Conservation (phyloP, 2,329 filamentous ascomycete species). For the Bipolaris victoriae region DNA sequence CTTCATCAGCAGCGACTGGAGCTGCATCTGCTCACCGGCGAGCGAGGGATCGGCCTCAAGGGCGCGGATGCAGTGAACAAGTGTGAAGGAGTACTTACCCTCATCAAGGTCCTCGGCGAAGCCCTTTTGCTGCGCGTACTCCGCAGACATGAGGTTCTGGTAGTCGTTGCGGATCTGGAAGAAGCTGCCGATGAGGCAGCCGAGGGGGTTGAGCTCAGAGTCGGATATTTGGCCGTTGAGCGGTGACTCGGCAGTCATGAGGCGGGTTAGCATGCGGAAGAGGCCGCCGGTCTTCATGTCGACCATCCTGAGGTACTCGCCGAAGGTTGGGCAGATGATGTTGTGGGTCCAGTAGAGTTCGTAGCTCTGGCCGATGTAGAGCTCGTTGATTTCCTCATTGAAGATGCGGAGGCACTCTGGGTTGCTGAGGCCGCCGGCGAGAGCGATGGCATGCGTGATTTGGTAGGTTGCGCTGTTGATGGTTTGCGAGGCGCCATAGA, state of each 20-base stretch:
- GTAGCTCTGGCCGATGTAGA: neutral
- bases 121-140: conserved; percentile 83
- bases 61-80: neutral
- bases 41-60: neutral
- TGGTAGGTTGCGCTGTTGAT: neutral
- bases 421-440: too few species aligned
- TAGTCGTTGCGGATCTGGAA: conserved; percentile 92
- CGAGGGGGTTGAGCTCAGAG: neutral
- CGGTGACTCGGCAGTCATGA: neutral
- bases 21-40: neutral
- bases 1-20: neutral
- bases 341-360: neutral
- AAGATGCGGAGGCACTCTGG: neutral
- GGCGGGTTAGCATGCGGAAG: neutral
- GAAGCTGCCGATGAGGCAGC: conserved; percentile 66
- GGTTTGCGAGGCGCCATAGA: neutral
- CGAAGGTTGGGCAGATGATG: neutral
- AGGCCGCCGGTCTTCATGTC: neutral
- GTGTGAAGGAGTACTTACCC: conserved; percentile 16
- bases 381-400: neutral
- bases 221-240: too few species aligned
- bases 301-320: neutral
- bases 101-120: conserved; percentile 91
- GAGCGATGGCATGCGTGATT: too few species aligned
- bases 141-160: conserved; percentile 68